Conservation (phyloP, 257 asterid genomes). For the Craterostigma plantagineum region DNA sequence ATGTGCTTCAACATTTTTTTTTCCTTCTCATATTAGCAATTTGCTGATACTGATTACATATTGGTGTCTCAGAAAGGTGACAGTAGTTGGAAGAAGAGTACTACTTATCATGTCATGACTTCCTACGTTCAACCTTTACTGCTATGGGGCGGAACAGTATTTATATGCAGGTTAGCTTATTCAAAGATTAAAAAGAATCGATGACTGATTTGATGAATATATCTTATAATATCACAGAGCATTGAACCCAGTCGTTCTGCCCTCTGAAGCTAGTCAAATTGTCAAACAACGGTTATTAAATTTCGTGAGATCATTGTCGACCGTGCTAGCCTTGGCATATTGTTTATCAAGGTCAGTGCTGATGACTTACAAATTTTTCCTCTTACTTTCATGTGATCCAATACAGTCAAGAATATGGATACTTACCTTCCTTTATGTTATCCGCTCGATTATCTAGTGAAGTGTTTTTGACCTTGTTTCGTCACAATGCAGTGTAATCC, state of each 20-base stretch:
- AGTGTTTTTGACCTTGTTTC: background rate
- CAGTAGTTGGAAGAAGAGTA: slow-evolving; percentile 53
- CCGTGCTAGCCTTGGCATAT: slow-evolving; percentile 74
- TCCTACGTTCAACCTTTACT: slow-evolving; percentile 73
- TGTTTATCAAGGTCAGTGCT: slow-evolving; percentile 59
- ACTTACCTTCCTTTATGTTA: background rate
- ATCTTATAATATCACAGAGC: slow-evolving; percentile 40
- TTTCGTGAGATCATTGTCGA: slow-evolving; percentile 75
- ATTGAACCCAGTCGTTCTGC: slow-evolving; percentile 61
- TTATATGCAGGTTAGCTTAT: slow-evolving; percentile 67
- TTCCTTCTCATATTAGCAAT: slow-evolving; percentile 9
- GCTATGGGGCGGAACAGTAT: slow-evolving; percentile 71
- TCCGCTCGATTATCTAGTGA: slow-evolving; percentile 1
- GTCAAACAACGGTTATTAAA: slow-evolving; percentile 64
- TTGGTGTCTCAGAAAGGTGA: slow-evolving; percentile 38
- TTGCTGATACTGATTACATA: slow-evolving; percentile 5
- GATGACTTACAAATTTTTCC: background rate
- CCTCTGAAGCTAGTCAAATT: slow-evolving; percentile 56
- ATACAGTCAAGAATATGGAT: too few species aligned
- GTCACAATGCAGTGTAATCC: slow-evolving; percentile 57
- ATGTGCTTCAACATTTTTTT: slow-evolving; percentile 7
- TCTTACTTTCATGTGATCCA: background rate
- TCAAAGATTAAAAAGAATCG: slow-evolving; percentile 1
- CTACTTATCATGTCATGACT: slow-evolving; percentile 40
- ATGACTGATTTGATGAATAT: slow-evolving; percentile 10